Evolutionary conservation across 441 rosid genomes (phyloP).

Genomic region (Erodium moschatum): DNA sequence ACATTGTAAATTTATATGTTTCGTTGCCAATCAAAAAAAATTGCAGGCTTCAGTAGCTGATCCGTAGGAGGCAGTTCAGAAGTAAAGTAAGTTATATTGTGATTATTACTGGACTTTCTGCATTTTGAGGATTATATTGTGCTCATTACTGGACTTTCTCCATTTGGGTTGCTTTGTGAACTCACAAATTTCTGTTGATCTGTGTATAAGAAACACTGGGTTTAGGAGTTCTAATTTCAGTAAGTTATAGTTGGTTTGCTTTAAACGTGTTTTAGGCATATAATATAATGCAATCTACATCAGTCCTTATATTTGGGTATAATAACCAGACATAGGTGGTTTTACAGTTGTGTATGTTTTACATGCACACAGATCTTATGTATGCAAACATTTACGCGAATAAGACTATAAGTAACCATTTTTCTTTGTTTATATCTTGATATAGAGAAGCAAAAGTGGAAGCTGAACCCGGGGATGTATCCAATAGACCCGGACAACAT

Average conservation of each 20-base stretch:
- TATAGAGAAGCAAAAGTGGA: conserved; percentile 2
- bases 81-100: neutral
- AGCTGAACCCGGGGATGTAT: conserved; percentile 37
- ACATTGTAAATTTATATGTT: neutral
- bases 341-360: neutral
- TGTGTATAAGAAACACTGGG: too few species aligned
- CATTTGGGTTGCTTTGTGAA: too few species aligned
- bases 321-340: neutral
- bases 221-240: neutral
- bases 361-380: neutral
- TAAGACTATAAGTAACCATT: neutral
- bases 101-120: too few species aligned
- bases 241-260: neutral
- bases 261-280: neutral
- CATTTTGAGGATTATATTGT: too few species aligned
- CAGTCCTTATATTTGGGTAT: neutral
- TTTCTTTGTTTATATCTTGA: too few species aligned
- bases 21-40: too few species aligned
- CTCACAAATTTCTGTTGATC: too few species aligned
- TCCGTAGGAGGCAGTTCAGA: neutral
- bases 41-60: neutral
- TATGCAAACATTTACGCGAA: too few species aligned
- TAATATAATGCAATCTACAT: neutral
- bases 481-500: conserved; percentile 36
- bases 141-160: too few species aligned